Base-by-base conservation (phyloP, 306 rosid genomes). In the Abrus pulchellus region DNA sequence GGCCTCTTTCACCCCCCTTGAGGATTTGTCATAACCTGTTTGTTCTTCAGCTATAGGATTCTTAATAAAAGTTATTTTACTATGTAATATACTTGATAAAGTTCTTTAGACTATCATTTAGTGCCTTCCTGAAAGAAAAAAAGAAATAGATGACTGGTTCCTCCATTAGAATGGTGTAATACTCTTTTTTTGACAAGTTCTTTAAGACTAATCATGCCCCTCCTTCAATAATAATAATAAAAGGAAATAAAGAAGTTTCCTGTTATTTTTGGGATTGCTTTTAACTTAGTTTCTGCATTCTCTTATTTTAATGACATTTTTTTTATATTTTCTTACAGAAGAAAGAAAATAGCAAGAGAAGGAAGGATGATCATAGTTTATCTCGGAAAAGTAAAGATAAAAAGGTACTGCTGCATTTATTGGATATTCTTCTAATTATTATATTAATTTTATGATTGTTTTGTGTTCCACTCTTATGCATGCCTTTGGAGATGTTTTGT, bases 301-400 rank as follows among this genome's bases (percentile, higher is more conserved):
- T 63, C 76, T 64, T 64, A 36, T 56, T 49, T 49, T 55, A 33
- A 66, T 28, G 30, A 48, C 57, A 47, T 72, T 74, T 74, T 52
- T 79, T 47, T 68, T 63, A 6, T 74, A 44, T 33, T 48, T 75
- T 86, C 71, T 65, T 62, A 61, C 91, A 95, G 99, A 95, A 93
- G 91, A 95, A 95, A 83, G 96, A 91, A 81, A 91, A 89, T 84
- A 95, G 96, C 97, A 95, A 91, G 90, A 92, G 98, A 86, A 88
- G 99, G 90, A 95, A 95, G 91, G 98, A 95, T 72, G 98, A 90
- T 13, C 97, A 88, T 68, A 94, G 88, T 83, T 77, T 90, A 43
- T 41, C 93, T 7, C 86, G 97, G 83, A 95, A 91, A 85, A 91
- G 81, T 81, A 95, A 89, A 88, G 99, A 90, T 86, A 95, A 93